Evolutionary conservation across 768 basidiomycete genomes (phyloP), one percentile per base, ranked within the genome.

Genomic region (Ramaria rubella): DNA sequence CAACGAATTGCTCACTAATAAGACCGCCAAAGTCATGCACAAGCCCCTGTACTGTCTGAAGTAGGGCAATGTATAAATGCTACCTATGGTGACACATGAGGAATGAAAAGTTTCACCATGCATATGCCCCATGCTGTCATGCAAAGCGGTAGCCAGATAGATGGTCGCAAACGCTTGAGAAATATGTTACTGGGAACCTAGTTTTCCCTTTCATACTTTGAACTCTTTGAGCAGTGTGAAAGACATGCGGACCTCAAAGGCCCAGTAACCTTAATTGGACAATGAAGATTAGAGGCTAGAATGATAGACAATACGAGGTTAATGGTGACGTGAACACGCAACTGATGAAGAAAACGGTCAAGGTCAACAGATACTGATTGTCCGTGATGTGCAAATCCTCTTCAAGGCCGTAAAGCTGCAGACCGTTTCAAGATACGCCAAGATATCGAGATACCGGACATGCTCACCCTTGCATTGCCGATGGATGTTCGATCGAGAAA

Each of bases 331-430:
- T 9, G 33, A 31, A 27, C 27, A 17, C 62, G 43, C 67, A 88
- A 6, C 83, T 82, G 55, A 87, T 83, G 71, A 88, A 90, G 73
- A 90, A 90, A 5, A 87, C 76, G 5, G 83, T 86, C 46, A 87
- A 70, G 4, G 83, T 82, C 52, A 85, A 73, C 27, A 86, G 73
- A 64, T 86, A 87, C 62, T 86, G 84, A 46, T 71, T 77, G 63
- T 86, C 81, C 5, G 74, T 76, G 24, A 87, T 80, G 29, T 79
- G 70, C 40, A 86, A 69, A 61, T 85, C 81, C 15, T 60, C 60
- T 59, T 78, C 79, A 58, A 88, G 70, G 54, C 75, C 67, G 59
- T 86, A 87, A 38, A 88, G 63, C 85, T 86, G 45, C 60, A 23
- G 11, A 26, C 48, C 42, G 52, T 9, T 36, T n/a, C 30, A 21